Evolutionary conservation across 495 filamentous ascomycete species (phyloP), one percentile per base, ranked within the genome.

Genomic region (Pyrenula aspistea): DNA sequence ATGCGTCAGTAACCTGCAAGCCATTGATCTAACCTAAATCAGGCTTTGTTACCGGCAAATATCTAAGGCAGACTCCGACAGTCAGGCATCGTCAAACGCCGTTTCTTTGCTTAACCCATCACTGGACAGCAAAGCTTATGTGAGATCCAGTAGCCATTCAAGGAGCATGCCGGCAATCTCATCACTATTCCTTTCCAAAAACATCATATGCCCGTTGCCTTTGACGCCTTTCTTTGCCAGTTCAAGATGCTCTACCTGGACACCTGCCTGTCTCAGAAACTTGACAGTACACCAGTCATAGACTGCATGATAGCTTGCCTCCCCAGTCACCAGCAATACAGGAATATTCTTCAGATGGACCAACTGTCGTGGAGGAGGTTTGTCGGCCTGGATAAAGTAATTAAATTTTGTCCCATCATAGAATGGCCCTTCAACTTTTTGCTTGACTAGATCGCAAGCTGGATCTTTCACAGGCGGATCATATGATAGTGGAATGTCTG

Each of bases 141-240:
- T 42, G 31, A 42, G 31, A 42, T 19, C 50, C 10, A 15, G 1
- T 15, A 79, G 72, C 74, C 75, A 78, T 31, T 58, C 56, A 50
- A 71, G 61, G 15, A 81, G 52, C 22, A 67, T 55, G 10, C 54
- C 62, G 1, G 77, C 78, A 55, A 81, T 71, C 2, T 67, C 61
- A 53, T 76, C 66, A 59, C 73, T 83, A 55, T 84, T 85, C 70
- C 73, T 79, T 68, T 84, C 81, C 59, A 84, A 64, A 58, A 82
- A 81, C 54, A 77, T 68, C 63, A 84, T 71, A 64, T 84, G 80
- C 10, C 75, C 81, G 62, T 84, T 84, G 1, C 83, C 81, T 25
- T 68, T 59, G 23, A 83, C 75, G 0, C 74, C 73, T 8, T 59
- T 53, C 60, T 78, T 65, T 0, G 59, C 65, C 55, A 84, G 68